Conservation (phyloP, 805 yeast genomes). For the Millerozyma miso region DNA sequence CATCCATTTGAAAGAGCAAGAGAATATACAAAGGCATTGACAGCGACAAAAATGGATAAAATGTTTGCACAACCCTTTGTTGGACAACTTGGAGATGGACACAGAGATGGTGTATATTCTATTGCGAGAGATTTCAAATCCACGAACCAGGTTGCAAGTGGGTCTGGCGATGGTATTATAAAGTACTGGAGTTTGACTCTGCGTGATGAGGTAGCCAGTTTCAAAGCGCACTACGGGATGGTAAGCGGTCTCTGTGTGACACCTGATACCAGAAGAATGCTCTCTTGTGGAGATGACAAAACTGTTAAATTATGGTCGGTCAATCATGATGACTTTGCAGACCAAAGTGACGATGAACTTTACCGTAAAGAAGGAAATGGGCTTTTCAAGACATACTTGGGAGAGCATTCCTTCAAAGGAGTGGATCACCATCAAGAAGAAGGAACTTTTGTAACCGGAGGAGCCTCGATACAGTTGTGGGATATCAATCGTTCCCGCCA, state of each 20-base stretch:
- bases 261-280: constrained; percentile 33
- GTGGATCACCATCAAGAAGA: constrained; percentile 82
- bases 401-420: constrained; percentile 79
- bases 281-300: constrained; percentile 90
- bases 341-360: constrained; percentile 28
- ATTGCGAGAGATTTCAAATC: constrained; percentile 73
- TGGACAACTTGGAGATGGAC: constrained; percentile 93
- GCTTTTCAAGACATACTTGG: constrained; percentile 71
- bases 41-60: constrained; percentile 91
- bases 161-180: constrained; percentile 92
- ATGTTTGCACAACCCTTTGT: constrained; percentile 98
- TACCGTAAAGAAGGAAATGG: constrained; percentile 41
- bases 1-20: constrained; percentile 98
- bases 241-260: constrained; percentile 72
- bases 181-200: constrained; percentile 91
- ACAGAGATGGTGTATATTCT: constrained; percentile 87
- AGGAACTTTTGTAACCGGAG: constrained; percentile 82
- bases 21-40: constrained; percentile 90
- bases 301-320: constrained; percentile 9
- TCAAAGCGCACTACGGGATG: constrained; percentile 87
- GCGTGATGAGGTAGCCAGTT: constrained; percentile 68
- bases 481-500: constrained; percentile 78
- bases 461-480: constrained; percentile 90
- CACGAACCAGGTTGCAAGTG: constrained; percentile 78
- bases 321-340: constrained; percentile 42